A percentile compares a stretch with the other conserved stretches of the same genome.
These are phyloP conservation scores for Pyronema omphalodes DNA, from an alignment of 495 filamentous ascomycete genomes.

Conservation along the genomic window DNA sequence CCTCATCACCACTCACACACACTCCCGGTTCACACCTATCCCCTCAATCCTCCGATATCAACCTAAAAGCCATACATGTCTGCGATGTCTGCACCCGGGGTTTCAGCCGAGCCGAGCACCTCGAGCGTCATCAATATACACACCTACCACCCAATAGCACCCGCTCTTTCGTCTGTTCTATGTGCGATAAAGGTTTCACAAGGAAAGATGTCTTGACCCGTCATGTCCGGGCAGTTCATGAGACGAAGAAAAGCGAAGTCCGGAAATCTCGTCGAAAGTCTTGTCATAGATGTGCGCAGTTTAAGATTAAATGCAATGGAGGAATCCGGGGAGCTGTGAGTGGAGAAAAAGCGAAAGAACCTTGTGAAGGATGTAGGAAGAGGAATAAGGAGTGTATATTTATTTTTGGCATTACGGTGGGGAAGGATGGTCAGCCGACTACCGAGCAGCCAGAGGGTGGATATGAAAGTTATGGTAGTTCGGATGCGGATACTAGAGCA, in stretches of 20 bases:
- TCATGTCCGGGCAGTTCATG: slow-evolving; percentile 23
- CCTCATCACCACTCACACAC: neutral
- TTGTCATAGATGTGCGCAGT: slow-evolving; percentile 21
- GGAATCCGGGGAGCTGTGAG: slow-evolving; percentile 17
- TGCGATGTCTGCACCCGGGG: slow-evolving; percentile 22
- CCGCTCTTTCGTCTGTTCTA: slow-evolving; percentile 22
- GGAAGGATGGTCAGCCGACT: neutral
- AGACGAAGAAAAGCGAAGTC: slow-evolving; percentile 21
- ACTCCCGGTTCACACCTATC: neutral
- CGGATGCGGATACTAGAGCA: slow-evolving; percentile 8
- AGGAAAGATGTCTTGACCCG: slow-evolving; percentile 23
- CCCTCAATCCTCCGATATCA: neutral
- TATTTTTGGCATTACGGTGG: slow-evolving; percentile 17
- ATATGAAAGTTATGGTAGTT: neutral
- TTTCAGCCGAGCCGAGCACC: slow-evolving; percentile 23
- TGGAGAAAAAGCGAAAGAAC: slow-evolving; percentile 19
- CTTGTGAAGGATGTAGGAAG: slow-evolving; percentile 24
- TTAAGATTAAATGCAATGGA: slow-evolving; percentile 24
- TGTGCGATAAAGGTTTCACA: slow-evolving; percentile 23
- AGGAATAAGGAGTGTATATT: slow-evolving; percentile 22
- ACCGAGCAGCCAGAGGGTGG: neutral
- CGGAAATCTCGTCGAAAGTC: slow-evolving; percentile 22
- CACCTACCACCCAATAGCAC: slow-evolving; percentile 22
- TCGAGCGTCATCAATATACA: slow-evolving; percentile 22
- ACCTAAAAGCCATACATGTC: slow-evolving; percentile 18